Base-by-base conservation (phyloP, 768 basidiomycete species). In the Omphalotus guepiniiformis region DNA sequence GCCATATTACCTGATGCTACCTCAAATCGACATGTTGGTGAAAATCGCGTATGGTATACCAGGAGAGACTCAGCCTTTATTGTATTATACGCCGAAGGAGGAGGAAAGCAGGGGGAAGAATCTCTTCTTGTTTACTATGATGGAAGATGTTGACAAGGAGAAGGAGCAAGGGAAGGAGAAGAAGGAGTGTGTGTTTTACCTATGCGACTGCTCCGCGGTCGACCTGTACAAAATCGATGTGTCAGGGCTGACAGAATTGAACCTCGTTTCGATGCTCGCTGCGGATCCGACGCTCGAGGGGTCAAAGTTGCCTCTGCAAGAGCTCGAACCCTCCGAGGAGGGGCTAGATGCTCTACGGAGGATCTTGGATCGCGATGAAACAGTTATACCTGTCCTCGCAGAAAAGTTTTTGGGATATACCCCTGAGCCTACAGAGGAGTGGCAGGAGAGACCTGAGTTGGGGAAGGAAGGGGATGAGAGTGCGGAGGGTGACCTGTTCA, bases 91-190 rank as follows among this genome's bases (percentile, higher is more conserved):
- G 5, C 22, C 47, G 16, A 29, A 30, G 25, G 26, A 19, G 15
- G 39, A 28, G 42, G 28, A 47, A 50, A 37, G 18, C 15, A 4
- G 49, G 42, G 38, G 58, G 49, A 35, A 43, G 41, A 19, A 53
- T 50, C 7, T 27, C 5, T 57, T 72, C 26, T 37, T 58, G 16
- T 50, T 73, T 13, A 68, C 65, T 9, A 59, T 76, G 37, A n/a
- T n/a, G n/a, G n/a, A n/a, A n/a, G n/a, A n/a, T n/a, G 63, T 76
- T 28, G 75, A 76, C 52, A 74, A 75, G 13, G 37, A 35, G 13
- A 16, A 26, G n/a, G 43, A 46, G 21, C n/a, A n/a, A n/a, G n/a
- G n/a, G n/a, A n/a, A n/a, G n/a, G 19, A 42, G 18, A 19, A 12
- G 8, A 11, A 27, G 13, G 0, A 73, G 75, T 47, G 55, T 68